phyloP scores from a whole-genome alignment of 768 basidiomycete genomes.

The Coprinellus micaceus region DNA sequence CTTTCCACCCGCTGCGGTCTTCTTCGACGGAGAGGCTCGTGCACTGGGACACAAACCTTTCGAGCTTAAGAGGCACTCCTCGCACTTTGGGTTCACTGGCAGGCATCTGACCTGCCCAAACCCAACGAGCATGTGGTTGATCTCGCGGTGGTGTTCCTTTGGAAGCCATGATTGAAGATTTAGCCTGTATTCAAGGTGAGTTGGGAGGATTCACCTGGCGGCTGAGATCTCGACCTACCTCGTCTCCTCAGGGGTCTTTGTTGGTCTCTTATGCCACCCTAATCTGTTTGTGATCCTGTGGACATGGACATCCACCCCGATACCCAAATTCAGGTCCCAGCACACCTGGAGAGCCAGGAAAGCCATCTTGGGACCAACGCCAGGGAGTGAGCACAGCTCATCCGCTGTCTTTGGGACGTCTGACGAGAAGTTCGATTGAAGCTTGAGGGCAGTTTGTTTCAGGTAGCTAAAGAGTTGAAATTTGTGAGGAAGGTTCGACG shows the following conservation, averaged over 20 bases:
- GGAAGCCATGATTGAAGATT: conserved; percentile 87
- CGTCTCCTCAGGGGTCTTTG: conserved; percentile 86
- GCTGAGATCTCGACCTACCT: conserved; percentile 39
- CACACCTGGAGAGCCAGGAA: conserved; percentile 80
- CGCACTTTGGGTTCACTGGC: conserved; percentile 63
- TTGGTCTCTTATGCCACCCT: conserved; percentile 85
- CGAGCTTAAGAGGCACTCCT: conserved; percentile 53
- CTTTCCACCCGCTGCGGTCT: neutral
- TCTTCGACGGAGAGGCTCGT: neutral
- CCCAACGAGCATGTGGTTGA: conserved; percentile 78
- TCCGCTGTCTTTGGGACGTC: conserved; percentile 90
- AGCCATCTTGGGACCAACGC: conserved; percentile 97
- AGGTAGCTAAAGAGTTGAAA: conserved; percentile 46
- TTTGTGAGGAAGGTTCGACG: neutral
- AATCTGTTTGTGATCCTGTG: conserved; percentile 92
- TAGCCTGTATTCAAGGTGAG: conserved; percentile 36
- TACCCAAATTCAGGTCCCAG: conserved; percentile 83
- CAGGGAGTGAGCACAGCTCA: conserved; percentile 80
- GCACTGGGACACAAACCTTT: conserved; percentile 68
- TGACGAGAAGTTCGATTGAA: conserved; percentile 69
- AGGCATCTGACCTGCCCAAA: conserved; percentile 76
- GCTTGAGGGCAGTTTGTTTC: conserved; percentile 63
- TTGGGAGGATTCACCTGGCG: neutral
- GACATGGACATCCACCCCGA: conserved; percentile 95
- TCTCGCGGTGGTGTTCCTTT: conserved; percentile 63